These are phyloP conservation scores for Scedosporium dehoogii DNA, from an alignment of 2,329 filamentous ascomycete species.

Conservation along the genomic window DNA sequence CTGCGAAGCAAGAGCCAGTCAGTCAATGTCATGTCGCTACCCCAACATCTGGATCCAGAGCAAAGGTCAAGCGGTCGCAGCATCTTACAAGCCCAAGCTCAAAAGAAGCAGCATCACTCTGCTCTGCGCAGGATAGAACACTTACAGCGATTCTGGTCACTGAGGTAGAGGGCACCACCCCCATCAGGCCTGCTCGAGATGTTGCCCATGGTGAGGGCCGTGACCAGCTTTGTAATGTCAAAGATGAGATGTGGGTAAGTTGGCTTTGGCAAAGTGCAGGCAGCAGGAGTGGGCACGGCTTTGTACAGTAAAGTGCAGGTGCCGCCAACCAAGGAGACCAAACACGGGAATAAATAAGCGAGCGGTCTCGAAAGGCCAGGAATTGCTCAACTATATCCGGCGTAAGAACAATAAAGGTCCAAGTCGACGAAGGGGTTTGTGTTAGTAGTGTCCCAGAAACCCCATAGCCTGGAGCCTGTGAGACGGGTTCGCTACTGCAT, in stretches of 20 bases:
- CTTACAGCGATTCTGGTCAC: conserved; percentile 87
- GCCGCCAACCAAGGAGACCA: not conserved
- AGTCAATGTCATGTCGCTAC: not conserved
- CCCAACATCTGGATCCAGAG: not conserved
- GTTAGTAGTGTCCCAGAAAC: not conserved
- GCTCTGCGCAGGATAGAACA: conserved; percentile 18
- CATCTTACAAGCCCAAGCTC: not conserved
- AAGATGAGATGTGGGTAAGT: too few species aligned
- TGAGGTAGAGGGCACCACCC: conserved; percentile 67
- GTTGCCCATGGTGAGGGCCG: conserved; percentile 66
- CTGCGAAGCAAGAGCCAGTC: conserved; percentile 35
- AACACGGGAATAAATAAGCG: not conserved
- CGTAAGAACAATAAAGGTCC: not conserved
- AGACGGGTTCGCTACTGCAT: not conserved
- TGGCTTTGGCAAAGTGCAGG: too few species aligned
- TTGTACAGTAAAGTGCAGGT: too few species aligned
- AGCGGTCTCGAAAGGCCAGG: not conserved
- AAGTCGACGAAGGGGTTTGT: not conserved
- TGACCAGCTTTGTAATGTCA: conserved; percentile 7
- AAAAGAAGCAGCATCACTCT: conserved; percentile 2
- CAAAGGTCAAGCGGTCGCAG: conserved; percentile 2
- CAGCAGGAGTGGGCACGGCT: too few species aligned
- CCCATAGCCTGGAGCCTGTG: not conserved
- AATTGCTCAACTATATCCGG: not conserved
- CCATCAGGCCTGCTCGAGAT: conserved; percentile 85